Base-by-base conservation (phyloP, 2,329 filamentous ascomycete species). In the Coniochaeta sp. region DNA sequence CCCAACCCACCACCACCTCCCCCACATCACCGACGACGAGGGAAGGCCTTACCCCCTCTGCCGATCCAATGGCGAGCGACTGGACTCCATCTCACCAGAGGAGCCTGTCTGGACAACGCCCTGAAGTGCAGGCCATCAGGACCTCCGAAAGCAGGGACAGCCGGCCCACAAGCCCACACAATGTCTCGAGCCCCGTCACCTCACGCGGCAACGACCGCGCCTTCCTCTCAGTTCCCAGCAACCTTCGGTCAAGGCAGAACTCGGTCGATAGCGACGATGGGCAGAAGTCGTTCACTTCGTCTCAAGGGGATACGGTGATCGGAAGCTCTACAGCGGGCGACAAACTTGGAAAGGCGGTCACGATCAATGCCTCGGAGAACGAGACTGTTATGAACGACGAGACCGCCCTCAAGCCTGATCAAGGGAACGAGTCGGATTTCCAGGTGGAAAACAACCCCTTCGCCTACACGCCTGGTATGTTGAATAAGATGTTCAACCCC, bases 401-500 rank as follows among this genome's bases (percentile, higher is more conserved):
- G 42, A 79, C 85, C 56, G 89, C 89, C 0, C 71, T 96, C 55
- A 82, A 77, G 48, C 87, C 90, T 0, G 89, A 95, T 63, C 77
- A 82, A 32, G 87, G 88, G 6, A 87, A 84, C 50, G 87, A 91
- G 64, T 75, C 71, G 16, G 88, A 92, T 56, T 96, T 95, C 60
- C 61, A 81, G 13, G 83, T 92, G 10, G 77, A 85, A 6, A 76
- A 90, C 65, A 95, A 94, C 65, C 86, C 86, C 0, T 96, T 96
- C 62, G 91, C 89, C 14, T 96, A 90, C 64, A 82, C 84, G 2
- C 87, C 87, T 3, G 91, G 91, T 13, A 85, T 95, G 63, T 75
- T 96, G 56, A 86, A 84, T 61, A 96, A 95, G 68, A 79, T 96
- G 71, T 82, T 92, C 55, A 94, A 95, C 64, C 91, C 91, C 3